Evolutionary conservation across 257 asterid genomes (phyloP).

Genomic region (Scutellaria galericulata): DNA sequence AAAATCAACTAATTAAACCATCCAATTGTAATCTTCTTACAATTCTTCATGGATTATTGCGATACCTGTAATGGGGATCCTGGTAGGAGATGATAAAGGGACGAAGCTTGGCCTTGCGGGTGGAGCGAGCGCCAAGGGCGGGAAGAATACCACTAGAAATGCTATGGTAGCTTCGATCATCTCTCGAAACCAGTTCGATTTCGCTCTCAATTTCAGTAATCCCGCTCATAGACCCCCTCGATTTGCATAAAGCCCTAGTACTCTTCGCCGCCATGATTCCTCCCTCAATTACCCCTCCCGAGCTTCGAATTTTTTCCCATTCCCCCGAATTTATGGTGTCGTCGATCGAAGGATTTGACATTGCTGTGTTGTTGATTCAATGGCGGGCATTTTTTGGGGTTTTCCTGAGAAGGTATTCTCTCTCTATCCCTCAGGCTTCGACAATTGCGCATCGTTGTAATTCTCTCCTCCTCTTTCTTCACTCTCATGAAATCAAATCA

Average conservation of each 20-base stretch:
- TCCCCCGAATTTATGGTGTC: neutral
- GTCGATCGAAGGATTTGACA: neutral
- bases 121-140: too few species aligned
- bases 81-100: slow-evolving; percentile 57
- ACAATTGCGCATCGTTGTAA: neutral
- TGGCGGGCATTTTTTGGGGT: neutral
- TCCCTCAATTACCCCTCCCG: neutral
- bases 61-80: slow-evolving; percentile 61
- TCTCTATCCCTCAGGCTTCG: neutral
- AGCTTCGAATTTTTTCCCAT: neutral
- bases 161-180: slow-evolving; percentile 58
- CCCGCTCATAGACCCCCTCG: slow-evolving; percentile 33
- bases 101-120: too few species aligned
- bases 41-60: neutral
- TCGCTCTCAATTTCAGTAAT: slow-evolving; percentile 47
- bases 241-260: neutral
- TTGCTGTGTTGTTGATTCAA: neutral
- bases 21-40: neutral
- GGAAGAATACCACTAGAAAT: slow-evolving; percentile 55
- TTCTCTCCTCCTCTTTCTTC: too few species aligned
- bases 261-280: neutral
- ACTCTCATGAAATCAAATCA: slow-evolving; percentile 5
- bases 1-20: neutral
- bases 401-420: neutral
- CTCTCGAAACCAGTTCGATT: slow-evolving; percentile 47